phyloP scores from a whole-genome alignment of 2,329 filamentous ascomycete genomes.

The Pseudogymnoascus sp. region DNA sequence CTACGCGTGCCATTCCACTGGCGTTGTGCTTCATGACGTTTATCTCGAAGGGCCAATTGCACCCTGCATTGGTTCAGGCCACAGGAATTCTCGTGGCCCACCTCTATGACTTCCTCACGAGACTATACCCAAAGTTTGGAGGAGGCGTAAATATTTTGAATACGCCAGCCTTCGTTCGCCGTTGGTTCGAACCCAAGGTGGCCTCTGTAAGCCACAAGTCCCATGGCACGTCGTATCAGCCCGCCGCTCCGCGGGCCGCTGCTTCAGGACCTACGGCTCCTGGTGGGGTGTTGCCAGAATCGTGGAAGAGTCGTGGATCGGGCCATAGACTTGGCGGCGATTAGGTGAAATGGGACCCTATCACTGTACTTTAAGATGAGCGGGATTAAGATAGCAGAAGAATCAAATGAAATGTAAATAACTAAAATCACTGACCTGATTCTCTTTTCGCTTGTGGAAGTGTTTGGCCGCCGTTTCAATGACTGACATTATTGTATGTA shows the following conservation, averaged over 20 bases:
- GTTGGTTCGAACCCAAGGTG: conserved; percentile 47
- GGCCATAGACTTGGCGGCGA: conserved; percentile 53
- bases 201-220: conserved; percentile 40
- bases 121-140: conserved; percentile 82
- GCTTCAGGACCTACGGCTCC: conserved; percentile 35
- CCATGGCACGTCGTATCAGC: conserved; percentile 55
- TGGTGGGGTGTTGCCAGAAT: conserved; percentile 48
- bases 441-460: not conserved
- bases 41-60: conserved; percentile 47
- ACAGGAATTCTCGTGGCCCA: conserved; percentile 84
- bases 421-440: not conserved
- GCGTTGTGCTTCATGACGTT: conserved; percentile 70
- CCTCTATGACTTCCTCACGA: conserved; percentile 79
- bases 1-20: conserved; percentile 71
- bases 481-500: not conserved
- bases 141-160: conserved; percentile 68
- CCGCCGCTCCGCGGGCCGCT: conserved; percentile 27
- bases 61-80: conserved; percentile 52
- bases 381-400: not conserved
- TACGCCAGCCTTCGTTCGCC: conserved; percentile 64
- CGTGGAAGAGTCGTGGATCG: conserved; percentile 55
- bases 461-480: not conserved
- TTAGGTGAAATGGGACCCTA: conserved; percentile 6
- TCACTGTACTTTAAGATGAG: not conserved
- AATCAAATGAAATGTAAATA: not conserved